Evolutionary conservation across 2,329 filamentous ascomycete genomes (phyloP).

Genomic region (Ceratocystis lukuohia): DNA sequence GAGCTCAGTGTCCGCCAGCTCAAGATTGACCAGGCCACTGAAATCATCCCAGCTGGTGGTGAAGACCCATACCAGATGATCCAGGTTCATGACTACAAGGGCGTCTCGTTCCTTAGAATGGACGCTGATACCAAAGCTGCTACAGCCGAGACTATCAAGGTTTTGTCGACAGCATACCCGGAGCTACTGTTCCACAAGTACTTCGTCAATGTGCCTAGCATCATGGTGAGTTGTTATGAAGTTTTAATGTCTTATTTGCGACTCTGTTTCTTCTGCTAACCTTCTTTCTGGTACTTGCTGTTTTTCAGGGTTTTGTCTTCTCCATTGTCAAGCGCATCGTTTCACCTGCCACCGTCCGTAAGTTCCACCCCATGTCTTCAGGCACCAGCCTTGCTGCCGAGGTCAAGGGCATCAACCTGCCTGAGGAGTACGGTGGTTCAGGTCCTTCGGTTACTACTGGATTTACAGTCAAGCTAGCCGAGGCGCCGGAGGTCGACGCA

Average conservation of each 20-base stretch:
- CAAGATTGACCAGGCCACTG: conserved; percentile 52
- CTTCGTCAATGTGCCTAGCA: conserved; percentile 81
- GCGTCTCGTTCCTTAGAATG: conserved; percentile 73
- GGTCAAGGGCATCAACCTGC: conserved; percentile 49
- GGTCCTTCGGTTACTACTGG: conserved; percentile 34
- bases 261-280: neutral
- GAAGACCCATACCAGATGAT: conserved; percentile 79
- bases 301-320: conserved; percentile 55
- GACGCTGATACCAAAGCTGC: conserved; percentile 63
- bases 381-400: conserved; percentile 54
- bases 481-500: conserved; percentile 13
- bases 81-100: conserved; percentile 88
- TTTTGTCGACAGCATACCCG: conserved; percentile 72
- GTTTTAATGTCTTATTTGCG: neutral
- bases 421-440: conserved; percentile 67
- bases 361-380: conserved; percentile 65
- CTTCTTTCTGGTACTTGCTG: neutral
- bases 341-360: conserved; percentile 58
- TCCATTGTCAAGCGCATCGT: conserved; percentile 62
- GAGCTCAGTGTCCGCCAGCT: conserved; percentile 69
- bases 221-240: conserved; percentile 44
- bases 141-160: conserved; percentile 65
- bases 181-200: conserved; percentile 78
- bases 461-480: conserved; percentile 25
- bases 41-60: conserved; percentile 57